These are phyloP conservation scores for Leptomonas seymouri DNA, from an alignment of 208 protist species.

Conservation along the genomic window DNA sequence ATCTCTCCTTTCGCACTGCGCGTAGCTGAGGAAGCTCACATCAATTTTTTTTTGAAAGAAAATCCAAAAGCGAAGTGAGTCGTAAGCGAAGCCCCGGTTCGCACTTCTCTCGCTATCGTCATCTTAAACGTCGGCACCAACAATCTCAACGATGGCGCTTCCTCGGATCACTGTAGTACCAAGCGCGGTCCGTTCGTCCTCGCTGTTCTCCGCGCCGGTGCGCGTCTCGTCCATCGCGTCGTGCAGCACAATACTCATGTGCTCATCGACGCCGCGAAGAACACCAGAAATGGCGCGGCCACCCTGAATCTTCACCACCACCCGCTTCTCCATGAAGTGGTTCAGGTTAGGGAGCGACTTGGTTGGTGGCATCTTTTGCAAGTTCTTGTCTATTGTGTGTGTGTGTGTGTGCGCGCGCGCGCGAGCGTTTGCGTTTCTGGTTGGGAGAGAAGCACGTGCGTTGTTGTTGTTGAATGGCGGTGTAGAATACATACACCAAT, in stretches of 20 bases:
- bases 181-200: conserved; percentile 79
- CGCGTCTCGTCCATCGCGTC: conserved; percentile 95
- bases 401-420: too few relatives aligned
- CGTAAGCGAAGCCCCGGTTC: neutral
- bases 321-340: conserved; percentile 95
- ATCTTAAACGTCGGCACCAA: conserved; percentile 69
- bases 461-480: too few relatives aligned
- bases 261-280: conserved; percentile 96
- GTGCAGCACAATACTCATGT: conserved; percentile 98
- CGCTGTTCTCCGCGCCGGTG: conserved; percentile 16
- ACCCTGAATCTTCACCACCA: conserved; percentile 94
- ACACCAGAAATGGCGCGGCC: conserved; percentile 95
- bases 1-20: too few relatives aligned
- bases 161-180: conserved; percentile 91
- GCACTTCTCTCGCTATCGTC: neutral
- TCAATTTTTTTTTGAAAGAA: too few relatives aligned
- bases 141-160: conserved; percentile 91
- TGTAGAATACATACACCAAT: too few relatives aligned
- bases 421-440: too few relatives aligned
- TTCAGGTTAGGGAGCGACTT: conserved; percentile 88
- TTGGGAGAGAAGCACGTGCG: too few relatives aligned
- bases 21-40: too few relatives aligned
- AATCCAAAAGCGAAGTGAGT: neutral
- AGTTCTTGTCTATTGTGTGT: neutral
- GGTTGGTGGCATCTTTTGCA: conserved; percentile 40